Evolutionary conservation across 352 stramenopile species (phyloP).

Genomic region (Thraustochytrium sp.): DNA sequence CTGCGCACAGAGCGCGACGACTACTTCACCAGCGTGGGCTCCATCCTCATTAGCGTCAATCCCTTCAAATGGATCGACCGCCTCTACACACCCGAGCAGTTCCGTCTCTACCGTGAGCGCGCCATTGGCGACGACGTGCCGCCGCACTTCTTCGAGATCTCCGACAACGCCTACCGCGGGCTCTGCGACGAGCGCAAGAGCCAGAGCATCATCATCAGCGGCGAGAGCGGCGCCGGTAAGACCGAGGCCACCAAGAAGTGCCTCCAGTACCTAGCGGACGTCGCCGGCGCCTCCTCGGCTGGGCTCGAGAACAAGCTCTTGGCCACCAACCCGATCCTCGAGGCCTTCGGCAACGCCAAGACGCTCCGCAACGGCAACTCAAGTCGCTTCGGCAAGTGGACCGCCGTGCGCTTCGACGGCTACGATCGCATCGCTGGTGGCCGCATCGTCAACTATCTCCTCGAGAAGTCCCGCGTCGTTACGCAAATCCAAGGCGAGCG

Average conservation of each 20-base stretch:
- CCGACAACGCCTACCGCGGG: constrained; percentile 75
- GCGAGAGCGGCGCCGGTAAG: constrained; percentile 86
- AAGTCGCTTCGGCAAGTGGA: constrained; percentile 92
- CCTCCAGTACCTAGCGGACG: constrained; percentile 87
- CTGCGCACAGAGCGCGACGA: constrained; percentile 60
- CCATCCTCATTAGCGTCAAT: constrained; percentile 68
- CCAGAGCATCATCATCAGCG: constrained; percentile 86
- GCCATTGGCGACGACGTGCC: constrained; percentile 58
- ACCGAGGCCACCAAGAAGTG: constrained; percentile 93
- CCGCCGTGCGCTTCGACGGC: constrained; percentile 87
- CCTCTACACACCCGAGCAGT: constrained; percentile 47
- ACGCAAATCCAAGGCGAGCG: constrained; percentile 73
- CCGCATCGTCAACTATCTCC: constrained; percentile 81
- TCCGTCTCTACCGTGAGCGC: constrained; percentile 51
- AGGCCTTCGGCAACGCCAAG: constrained; percentile 96
- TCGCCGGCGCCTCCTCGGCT: constrained; percentile 48
- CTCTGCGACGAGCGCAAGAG: constrained; percentile 63
- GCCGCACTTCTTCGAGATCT: constrained; percentile 82
- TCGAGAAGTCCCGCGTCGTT: constrained; percentile 77
- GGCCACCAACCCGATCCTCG: constrained; percentile 94
- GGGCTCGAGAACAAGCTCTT: constrained; percentile 56
- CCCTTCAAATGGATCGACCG: constrained; percentile 57
- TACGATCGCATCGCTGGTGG: constrained; percentile 61
- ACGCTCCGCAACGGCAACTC: constrained; percentile 95
- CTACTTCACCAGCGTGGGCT: constrained; percentile 70